These are phyloP conservation scores for Arachis monticola DNA, from an alignment of 331 rosid genomes.

Conservation along the genomic window DNA sequence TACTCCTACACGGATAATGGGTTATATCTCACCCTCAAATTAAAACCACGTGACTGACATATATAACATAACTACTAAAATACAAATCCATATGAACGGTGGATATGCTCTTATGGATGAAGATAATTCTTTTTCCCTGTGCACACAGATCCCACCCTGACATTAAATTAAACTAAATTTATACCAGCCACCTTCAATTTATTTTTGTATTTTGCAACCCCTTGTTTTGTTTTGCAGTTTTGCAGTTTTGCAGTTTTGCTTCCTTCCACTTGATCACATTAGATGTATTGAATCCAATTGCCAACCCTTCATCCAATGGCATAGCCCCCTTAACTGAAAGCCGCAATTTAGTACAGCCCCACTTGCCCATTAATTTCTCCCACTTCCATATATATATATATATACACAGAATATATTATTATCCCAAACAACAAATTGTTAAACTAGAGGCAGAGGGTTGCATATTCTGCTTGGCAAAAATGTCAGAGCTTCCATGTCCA, in stretches of 20 bases:
- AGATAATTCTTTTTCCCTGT: not conserved
- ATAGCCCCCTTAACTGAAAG: constrained; percentile 1
- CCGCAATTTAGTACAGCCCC: constrained; percentile 18
- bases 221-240: not conserved
- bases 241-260: not conserved
- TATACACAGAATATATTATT: not conserved
- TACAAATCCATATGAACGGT: too few species aligned
- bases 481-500: constrained; percentile 43
- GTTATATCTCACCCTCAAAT: too few species aligned
- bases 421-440: not conserved
- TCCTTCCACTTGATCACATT: not conserved
- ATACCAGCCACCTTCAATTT: not conserved
- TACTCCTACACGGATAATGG: too few species aligned
- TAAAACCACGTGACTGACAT: too few species aligned
- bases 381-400: too few species aligned
- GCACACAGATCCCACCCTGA: not conserved
- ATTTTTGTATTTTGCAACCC: not conserved
- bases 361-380: constrained; percentile 9
- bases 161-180: not conserved
- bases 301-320: constrained; percentile 12
- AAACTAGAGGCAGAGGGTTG: not conserved
- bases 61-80: too few species aligned
- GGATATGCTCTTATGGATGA: too few species aligned
- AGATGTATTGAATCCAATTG: constrained; percentile 12
- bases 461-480: not conserved